Evolutionary conservation across 2,329 filamentous ascomycete genomes (phyloP), one percentile per base, ranked within the genome.

Genomic region (Trichoderma afroharzianum): DNA sequence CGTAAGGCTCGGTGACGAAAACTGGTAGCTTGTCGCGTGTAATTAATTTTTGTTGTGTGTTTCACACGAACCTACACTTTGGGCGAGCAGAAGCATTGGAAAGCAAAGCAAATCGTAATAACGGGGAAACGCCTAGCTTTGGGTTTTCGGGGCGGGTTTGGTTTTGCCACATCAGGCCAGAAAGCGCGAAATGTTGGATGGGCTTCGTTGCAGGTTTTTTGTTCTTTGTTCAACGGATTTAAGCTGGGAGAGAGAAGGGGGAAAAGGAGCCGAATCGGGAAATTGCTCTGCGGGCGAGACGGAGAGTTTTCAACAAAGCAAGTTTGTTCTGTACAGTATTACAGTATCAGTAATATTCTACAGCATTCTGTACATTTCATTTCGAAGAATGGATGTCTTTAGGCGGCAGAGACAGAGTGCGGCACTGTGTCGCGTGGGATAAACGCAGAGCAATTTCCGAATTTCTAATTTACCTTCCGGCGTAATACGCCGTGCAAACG

Each of bases 1-100:
- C 67, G 67, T 43, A 21, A 26, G 15, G 68, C 67, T 71, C 62
- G 68, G 68, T 71, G 61, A 71, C 68, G 68, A 71, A 71, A 71
- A 66, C 18, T n/a, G 62, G 68, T 66, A 71, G 62, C 62, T 66
- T 66, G 68, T 71, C 68, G 68, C 61, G 62, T 71, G 68, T 66
- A 24, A 15, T 32, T 61, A 24, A 15, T 61, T 61, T 24, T n/a
- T 43, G n/a, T 68, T 50, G 2, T 18, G 18, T 58, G 55, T 28
- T n/a, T 12, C 18, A 36, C 15, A 36, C 33, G 33, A 36, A 36
- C 33, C 33, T 15, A 36, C 33, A 36, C 14, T 36, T n/a, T 21
- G 18, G 14, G 2, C 28, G 18, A 59, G 18, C 4, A 21, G 9
- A 55, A 14, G 14, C 5, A 15, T 15, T 8, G 32, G 11, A 12